phyloP scores from a whole-genome alignment of 192 early-diverging fungal genomes.

The Gryganskiella cystojenkinii region DNA sequence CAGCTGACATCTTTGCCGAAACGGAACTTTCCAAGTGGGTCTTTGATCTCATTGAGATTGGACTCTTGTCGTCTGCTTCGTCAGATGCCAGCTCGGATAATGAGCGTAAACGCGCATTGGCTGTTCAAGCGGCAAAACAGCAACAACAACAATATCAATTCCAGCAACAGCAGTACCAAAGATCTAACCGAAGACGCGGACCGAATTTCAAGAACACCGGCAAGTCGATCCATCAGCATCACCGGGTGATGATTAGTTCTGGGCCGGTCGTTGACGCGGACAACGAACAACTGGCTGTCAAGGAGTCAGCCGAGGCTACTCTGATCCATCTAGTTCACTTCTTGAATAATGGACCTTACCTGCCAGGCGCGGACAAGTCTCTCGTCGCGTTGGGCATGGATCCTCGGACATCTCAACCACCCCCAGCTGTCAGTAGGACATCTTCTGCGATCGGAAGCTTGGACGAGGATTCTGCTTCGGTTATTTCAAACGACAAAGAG shows the following conservation, averaged over 20 bases:
- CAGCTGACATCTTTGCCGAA: slow-evolving; percentile 66
- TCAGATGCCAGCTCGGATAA: slow-evolving; percentile 36
- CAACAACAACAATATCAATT: slow-evolving; percentile 18
- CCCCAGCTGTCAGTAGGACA: neutral
- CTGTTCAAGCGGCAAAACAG: slow-evolving; percentile 24
- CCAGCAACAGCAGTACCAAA: neutral
- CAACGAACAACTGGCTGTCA: slow-evolving; percentile 32
- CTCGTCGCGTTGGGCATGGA: slow-evolving; percentile 35
- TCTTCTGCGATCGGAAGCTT: too few species aligned
- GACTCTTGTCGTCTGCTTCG: slow-evolving; percentile 42
- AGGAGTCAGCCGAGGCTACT: slow-evolving; percentile 77
- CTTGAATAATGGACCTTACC: slow-evolving; percentile 71
- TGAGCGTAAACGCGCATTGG: slow-evolving; percentile 22
- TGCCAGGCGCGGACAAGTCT: slow-evolving; percentile 60
- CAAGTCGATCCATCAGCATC: slow-evolving; percentile 42
- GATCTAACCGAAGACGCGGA: slow-evolving; percentile 14
- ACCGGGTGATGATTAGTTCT: slow-evolving; percentile 40
- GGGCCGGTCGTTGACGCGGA: slow-evolving; percentile 27
- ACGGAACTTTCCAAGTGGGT: slow-evolving; percentile 72
- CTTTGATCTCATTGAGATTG: slow-evolving; percentile 77
- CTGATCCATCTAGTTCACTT: slow-evolving; percentile 79
- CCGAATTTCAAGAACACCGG: slow-evolving; percentile 40
- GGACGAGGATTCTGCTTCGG: too few species aligned
- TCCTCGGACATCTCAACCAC: neutral
- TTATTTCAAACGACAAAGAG: slow-evolving; percentile 32